These are phyloP conservation scores for Rhodofomes roseus DNA, from an alignment of 1,284 basidiomycete species.

Conservation along the genomic window DNA sequence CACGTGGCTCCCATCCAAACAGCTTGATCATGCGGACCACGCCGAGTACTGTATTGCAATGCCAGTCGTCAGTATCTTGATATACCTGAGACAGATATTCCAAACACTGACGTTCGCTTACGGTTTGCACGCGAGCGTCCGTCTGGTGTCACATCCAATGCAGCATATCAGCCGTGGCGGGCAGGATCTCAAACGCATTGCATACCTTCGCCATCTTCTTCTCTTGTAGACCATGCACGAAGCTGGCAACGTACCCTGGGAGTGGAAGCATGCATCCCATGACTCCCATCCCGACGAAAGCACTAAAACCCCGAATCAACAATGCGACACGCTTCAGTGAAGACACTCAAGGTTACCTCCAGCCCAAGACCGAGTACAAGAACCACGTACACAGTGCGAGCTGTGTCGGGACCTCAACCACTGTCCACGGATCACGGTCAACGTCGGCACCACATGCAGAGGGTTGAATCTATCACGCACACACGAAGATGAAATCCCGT, in stretches of 20 bases:
- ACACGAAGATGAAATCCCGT: conserved; percentile 30
- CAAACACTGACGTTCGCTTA: conserved; percentile 3
- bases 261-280: conserved; percentile 52
- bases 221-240: conserved; percentile 26
- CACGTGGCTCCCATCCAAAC: conserved; percentile 51
- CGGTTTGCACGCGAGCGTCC: conserved; percentile 42
- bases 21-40: conserved; percentile 37
- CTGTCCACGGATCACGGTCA: conserved; percentile 13
- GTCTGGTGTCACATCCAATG: conserved; percentile 22
- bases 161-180: not conserved
- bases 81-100: not conserved
- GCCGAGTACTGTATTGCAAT: not conserved
- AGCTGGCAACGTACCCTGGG: conserved; percentile 33
- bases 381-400: conserved; percentile 38
- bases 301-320: conserved; percentile 20
- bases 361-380: conserved; percentile 45
- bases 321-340: not conserved
- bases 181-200: not conserved
- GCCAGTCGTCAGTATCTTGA: not conserved
- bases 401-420: conserved; percentile 31
- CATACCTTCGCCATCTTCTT: conserved; percentile 29
- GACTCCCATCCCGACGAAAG: conserved; percentile 46
- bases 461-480: conserved; percentile 9
- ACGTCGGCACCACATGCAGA: not conserved
- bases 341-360: conserved; percentile 30